These are phyloP conservation scores for Metschnikowia lachancei DNA, from an alignment of 805 yeast species.

Conservation along the genomic window DNA sequence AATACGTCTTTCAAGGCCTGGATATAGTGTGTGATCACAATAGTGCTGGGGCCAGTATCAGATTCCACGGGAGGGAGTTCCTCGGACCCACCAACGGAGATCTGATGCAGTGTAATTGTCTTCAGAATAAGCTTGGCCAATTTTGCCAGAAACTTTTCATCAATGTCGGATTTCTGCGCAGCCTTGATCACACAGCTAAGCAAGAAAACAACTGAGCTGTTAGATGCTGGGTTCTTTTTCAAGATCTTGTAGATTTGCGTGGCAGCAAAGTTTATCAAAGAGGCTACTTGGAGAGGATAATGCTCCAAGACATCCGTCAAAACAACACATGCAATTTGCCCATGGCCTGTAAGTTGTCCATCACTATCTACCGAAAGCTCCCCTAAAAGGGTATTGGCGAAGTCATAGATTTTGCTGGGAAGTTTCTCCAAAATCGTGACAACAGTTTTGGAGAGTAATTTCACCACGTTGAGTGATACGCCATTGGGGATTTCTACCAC, in stretches of 20 bases:
- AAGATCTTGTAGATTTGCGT: slow-evolving; percentile 39
- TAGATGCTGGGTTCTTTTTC: slow-evolving; percentile 31
- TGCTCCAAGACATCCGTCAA: slow-evolving; percentile 38
- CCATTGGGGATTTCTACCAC: background rate
- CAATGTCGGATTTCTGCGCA: slow-evolving; percentile 38
- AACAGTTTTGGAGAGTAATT: slow-evolving; percentile 31
- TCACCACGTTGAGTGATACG: slow-evolving; percentile 22
- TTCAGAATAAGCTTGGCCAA: slow-evolving; percentile 33
- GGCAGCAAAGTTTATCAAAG: slow-evolving; percentile 35
- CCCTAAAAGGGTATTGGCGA: slow-evolving; percentile 35
- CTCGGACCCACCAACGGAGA: slow-evolving; percentile 16
- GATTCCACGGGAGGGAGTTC: slow-evolving; percentile 15
- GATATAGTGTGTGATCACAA: slow-evolving; percentile 33
- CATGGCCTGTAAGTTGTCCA: slow-evolving; percentile 19
- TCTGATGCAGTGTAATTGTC: slow-evolving; percentile 22
- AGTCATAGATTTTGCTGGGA: slow-evolving; percentile 37
- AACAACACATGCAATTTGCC: slow-evolving; percentile 29
- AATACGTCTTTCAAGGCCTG: slow-evolving; percentile 32
- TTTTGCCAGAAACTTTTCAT: slow-evolving; percentile 40
- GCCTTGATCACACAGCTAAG: slow-evolving; percentile 32
- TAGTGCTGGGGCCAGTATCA: slow-evolving; percentile 20
- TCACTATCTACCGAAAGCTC: slow-evolving; percentile 22
- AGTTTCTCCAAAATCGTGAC: slow-evolving; percentile 27
- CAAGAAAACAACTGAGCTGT: slow-evolving; percentile 30
- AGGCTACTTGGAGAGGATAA: slow-evolving; percentile 36